phyloP scores from a whole-genome alignment of 2,329 filamentous ascomycete species.

The Pseudogymnoascus pannorum region DNA sequence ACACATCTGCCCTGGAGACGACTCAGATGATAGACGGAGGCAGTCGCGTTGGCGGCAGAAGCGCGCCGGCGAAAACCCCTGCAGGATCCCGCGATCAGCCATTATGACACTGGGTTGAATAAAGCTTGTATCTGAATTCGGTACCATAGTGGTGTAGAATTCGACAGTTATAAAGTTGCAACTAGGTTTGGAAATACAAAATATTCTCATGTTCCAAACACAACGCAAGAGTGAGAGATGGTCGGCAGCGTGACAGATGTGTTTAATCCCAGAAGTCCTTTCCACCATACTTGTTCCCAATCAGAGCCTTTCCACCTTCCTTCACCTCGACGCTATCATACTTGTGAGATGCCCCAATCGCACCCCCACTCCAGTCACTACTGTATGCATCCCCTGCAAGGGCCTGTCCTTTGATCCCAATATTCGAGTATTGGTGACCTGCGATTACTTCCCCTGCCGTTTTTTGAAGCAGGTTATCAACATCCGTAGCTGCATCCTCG shows the following conservation, averaged over 20 bases:
- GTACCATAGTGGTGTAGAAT: too few relatives aligned
- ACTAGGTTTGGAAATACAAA: too few relatives aligned
- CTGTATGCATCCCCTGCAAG: constrained; percentile 12
- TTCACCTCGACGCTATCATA: constrained; percentile 12
- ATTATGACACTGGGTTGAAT: too few relatives aligned
- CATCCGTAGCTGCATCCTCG: constrained; percentile 11
- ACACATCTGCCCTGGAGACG: too few relatives aligned
- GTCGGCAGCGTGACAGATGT: too few relatives aligned
- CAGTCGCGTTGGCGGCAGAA: too few relatives aligned
- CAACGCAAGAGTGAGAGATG: too few relatives aligned
- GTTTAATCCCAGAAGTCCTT: constrained; percentile 14
- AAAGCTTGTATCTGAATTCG: too few relatives aligned
- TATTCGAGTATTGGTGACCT: constrained; percentile 14
- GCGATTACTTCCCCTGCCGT: constrained; percentile 11
- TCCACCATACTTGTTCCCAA: constrained; percentile 15
- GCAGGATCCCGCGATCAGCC: too few relatives aligned
- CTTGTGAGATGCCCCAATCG: constrained; percentile 13
- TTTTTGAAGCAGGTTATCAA: constrained; percentile 16
- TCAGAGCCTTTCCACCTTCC: constrained; percentile 10
- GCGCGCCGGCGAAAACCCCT: too few relatives aligned
- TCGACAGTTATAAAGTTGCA: too few relatives aligned
- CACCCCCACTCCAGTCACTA: constrained; percentile 12
- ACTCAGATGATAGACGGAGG: too few relatives aligned
- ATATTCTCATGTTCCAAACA: not conserved
- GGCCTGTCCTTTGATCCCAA: constrained; percentile 10